Base-by-base conservation (phyloP, 2,329 filamentous ascomycete genomes). In the Exophiala calicioides region DNA sequence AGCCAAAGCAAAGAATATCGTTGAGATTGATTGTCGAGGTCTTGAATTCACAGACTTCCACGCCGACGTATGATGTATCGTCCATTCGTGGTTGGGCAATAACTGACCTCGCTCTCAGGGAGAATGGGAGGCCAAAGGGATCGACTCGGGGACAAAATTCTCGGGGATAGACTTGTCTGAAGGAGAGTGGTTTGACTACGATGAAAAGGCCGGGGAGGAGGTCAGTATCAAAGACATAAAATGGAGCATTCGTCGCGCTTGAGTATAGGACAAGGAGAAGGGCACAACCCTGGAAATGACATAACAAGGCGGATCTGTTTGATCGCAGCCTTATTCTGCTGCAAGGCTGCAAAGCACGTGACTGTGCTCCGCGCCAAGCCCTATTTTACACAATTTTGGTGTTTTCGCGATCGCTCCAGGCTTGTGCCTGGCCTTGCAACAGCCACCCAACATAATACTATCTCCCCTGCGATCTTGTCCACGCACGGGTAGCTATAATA, bases 181-280 rank as follows among this genome's bases (percentile, higher is more conserved):
- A 20, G 91, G 88, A 19, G 93, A 98, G 61, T 98, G 93, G 93
- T 98, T 86, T 68, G 91, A 97, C 60, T 98, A 97, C 62, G 90
- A 97, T 59, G 90, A 97, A 70, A 96, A 97, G 74, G 79, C 88
- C 0, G 79, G 85, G 1, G 88, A 95, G 38, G 90, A 97, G 68
- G 90, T 96, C 35, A 93, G 88, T 67, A 90, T 96, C 65, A 91
- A 89, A 65, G 88, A 93, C 21, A 68, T 95, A 44, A 87, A 81
- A 52, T 98, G 90, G 89, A 84, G 90, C 57, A 86, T 98, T 57
- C 78, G 80, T 55, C 78, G 89, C 56, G 80, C 82, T 26, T 93
- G 64, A 53, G 23, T 18, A 18, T 44, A 19, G 9, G 10, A 13
- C 24, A 16, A 19, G 15, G 13, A 6, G 13, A 4, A 32, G 5